phyloP scores from a whole-genome alignment of 805 yeast species.

The Metschnikowia henanensis region DNA sequence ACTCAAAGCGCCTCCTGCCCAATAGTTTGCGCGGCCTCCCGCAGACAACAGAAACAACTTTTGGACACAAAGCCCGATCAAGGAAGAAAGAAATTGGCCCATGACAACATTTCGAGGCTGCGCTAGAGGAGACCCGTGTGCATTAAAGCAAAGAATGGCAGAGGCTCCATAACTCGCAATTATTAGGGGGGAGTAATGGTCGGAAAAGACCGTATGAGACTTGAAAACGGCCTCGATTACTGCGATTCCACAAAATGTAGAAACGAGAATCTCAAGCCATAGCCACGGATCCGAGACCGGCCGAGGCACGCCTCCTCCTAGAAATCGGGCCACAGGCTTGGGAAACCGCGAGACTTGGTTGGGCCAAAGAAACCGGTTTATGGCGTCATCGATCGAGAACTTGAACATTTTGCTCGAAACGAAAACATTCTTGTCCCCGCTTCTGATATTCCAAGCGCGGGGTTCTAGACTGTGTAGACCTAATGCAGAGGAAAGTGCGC shows the following conservation, averaged over 20 bases:
- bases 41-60: slow-evolving; percentile 51
- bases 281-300: slow-evolving; percentile 38
- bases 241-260: slow-evolving; percentile 47
- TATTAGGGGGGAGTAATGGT: slow-evolving; percentile 46
- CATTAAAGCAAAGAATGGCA: slow-evolving; percentile 58
- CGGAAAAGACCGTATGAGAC: slow-evolving; percentile 36
- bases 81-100: slow-evolving; percentile 55
- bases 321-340: slow-evolving; percentile 29
- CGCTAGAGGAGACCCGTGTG: slow-evolving; percentile 55
- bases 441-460: too few species aligned
- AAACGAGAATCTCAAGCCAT: slow-evolving; percentile 48
- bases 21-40: slow-evolving; percentile 47
- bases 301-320: slow-evolving; percentile 37
- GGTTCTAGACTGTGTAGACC: too few species aligned
- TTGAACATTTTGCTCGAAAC: slow-evolving; percentile 24
- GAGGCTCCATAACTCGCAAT: slow-evolving; percentile 63
- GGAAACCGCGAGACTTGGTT: slow-evolving; percentile 36
- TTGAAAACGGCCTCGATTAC: slow-evolving; percentile 48
- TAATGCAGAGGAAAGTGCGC: too few species aligned
- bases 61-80: slow-evolving; percentile 54
- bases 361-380: slow-evolving; percentile 30
- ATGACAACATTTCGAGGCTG: slow-evolving; percentile 61
- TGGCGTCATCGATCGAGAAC: slow-evolving; percentile 35
- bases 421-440: background rate
- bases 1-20: slow-evolving; percentile 58